A percentile compares a stretch with the other conserved stretches of the same genome.
These are phyloP conservation scores for Batkoa obscura DNA, from an alignment of 371 early-diverging fungal genomes.

Conservation along the genomic window DNA sequence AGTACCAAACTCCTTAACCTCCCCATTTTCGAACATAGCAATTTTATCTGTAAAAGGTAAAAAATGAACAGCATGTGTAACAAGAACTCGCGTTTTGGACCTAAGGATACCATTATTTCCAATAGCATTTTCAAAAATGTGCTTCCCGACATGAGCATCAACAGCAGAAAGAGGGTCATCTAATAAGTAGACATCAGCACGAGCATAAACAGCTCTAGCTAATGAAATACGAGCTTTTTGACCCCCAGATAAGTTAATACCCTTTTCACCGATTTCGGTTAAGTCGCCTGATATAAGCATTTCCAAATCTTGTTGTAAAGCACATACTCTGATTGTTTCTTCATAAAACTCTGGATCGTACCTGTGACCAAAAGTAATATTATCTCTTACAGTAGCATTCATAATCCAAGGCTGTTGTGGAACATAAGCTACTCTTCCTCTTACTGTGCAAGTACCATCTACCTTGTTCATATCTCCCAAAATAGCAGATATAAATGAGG, in stretches of 20 bases:
- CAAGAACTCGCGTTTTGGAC: constrained; percentile 64
- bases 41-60: constrained; percentile 43
- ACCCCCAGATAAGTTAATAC: constrained; percentile 77
- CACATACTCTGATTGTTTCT: constrained; percentile 25
- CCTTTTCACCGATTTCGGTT: constrained; percentile 89
- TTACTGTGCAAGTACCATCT: constrained; percentile 39
- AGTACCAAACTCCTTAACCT: constrained; percentile 47
- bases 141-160: constrained; percentile 78
- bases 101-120: constrained; percentile 60
- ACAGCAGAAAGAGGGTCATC: constrained; percentile 45
- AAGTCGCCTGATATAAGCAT: constrained; percentile 65
- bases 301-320: constrained; percentile 50
- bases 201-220: constrained; percentile 60
- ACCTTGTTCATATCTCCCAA: constrained; percentile 71
- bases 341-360: constrained; percentile 56
- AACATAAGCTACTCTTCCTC: constrained; percentile 76
- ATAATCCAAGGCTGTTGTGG: constrained; percentile 87
- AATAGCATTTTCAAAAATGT: constrained; percentile 64
- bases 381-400: constrained; percentile 77
- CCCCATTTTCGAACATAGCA: constrained; percentile 53
- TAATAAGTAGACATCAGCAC: constrained; percentile 55
- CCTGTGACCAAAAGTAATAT: constrained; percentile 76
- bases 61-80: constrained; percentile 79
- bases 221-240: constrained; percentile 55
- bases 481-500: constrained; percentile 57